These are phyloP conservation scores for Gaillardinia entomophila DNA, from an alignment of 805 yeast species.

Conservation along the genomic window DNA sequence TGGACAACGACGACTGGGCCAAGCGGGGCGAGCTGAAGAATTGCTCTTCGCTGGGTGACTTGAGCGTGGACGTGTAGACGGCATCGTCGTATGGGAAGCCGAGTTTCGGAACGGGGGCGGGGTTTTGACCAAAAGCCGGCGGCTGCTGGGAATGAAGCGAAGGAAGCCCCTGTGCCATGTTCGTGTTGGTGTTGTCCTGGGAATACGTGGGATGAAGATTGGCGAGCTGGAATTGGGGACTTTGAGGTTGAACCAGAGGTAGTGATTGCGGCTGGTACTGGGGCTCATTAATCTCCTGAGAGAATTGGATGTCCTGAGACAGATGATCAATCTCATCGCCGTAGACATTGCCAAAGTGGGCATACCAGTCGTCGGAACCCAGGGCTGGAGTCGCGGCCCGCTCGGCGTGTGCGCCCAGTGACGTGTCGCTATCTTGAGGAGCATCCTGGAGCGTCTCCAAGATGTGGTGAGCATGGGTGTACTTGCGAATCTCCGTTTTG, in stretches of 20 bases:
- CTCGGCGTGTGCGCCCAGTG: no score
- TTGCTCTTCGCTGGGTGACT: conserved; percentile 4
- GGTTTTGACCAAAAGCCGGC: not conserved
- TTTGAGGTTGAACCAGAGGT: no score
- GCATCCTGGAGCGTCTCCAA: conserved; percentile 25
- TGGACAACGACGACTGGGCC: not conserved
- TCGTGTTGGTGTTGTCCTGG: not conserved
- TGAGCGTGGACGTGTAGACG: conserved; percentile 6
- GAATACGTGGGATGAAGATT: not conserved
- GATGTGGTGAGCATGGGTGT: conserved; percentile 19
- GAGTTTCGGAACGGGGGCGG: conserved; percentile 1
- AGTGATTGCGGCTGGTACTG: no score
- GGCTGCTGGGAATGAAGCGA: not conserved
- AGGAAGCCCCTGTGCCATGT: not conserved
- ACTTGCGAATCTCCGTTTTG: conserved; percentile 23
- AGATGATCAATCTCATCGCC: no score
- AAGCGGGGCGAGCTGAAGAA: not conserved
- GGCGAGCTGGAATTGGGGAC: not conserved
- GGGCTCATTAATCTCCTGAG: not conserved
- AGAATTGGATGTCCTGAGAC: not conserved
- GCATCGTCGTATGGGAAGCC: conserved; percentile 17
- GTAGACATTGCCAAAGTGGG: not conserved
- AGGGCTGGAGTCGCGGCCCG: no score
- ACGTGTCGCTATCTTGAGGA: no score
- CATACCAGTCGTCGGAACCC: no score